Evolutionary conservation across 2,329 filamentous ascomycete species (phyloP), one percentile per base, ranked within the genome.

Genomic region (Aureobasidium sp.): DNA sequence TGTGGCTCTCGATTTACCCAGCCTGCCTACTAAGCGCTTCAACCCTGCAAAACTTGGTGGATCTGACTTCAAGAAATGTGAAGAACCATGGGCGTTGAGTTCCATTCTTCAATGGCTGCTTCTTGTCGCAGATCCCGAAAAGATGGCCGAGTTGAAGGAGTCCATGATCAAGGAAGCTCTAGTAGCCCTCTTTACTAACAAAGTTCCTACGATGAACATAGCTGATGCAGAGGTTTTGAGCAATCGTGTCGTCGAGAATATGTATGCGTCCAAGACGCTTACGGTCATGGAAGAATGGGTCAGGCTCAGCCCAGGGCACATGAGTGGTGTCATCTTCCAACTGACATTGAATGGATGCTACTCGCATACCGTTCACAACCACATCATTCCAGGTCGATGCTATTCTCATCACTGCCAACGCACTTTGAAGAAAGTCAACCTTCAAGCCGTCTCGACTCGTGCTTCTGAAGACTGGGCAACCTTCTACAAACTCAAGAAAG

Each of bases 181-280:
- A 37, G 84, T 95, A 37, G 86, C 84, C 25, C 75, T 98, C 6
- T 97, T 98, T 67, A 95, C 88, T 1, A 81, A 88, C 70, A 97
- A 96, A 69, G 90, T 98, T 0, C 90, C 93, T 0, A 98, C 90
- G 0, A 96, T 98, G 89, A 97, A 98, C 62, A 91, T 93, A 37
- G 90, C 91, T 5, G 94, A 98, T 74, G 93, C 93, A 0, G 93
- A 98, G 67, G 85, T 84, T 1, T 75, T 98, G 48, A 88, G 88
- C 57, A 79, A 81, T 55, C 82, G 81, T 35, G 87, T 95, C 0
- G 83, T 95, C 2, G 76, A 82, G 52, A 80, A 84, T 41, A 93
- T 98, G 88, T 80, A 91, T 59, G 78, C 80, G 21, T 82, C 85
- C 7, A 85, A 84, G 34, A 88, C 89, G 10, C 73, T 98, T 27